Percentiles rank a stretch among this genome's conserved stretches.
Conservation (phyloP, 352 stramenopile genomes). For the Globisporangium acanthophoron region DNA sequence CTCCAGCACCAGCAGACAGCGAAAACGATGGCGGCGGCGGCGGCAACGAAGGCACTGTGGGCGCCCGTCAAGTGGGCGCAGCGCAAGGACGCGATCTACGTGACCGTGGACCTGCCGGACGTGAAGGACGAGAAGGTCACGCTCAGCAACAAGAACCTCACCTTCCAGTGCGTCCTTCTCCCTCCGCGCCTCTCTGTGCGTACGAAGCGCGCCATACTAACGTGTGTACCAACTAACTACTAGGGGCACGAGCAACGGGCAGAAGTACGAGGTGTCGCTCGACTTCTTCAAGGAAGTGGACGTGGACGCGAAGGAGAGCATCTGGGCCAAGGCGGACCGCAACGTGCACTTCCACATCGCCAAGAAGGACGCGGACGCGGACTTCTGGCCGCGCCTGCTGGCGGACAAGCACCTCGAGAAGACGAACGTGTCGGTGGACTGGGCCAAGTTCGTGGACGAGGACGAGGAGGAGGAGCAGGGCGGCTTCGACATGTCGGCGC, state of each 20-base stretch:
- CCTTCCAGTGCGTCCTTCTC: slow-evolving; percentile 63
- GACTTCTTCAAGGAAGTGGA: slow-evolving; percentile 95
- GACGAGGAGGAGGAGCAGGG: slow-evolving; percentile 91
- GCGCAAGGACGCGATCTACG: slow-evolving; percentile 94
- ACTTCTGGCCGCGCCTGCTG: slow-evolving; percentile 95
- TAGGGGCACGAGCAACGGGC: slow-evolving; percentile 85
- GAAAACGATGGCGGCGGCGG: background rate
- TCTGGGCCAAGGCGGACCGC: slow-evolving; percentile 93
- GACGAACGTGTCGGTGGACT: slow-evolving; percentile 96
- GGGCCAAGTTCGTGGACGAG: slow-evolving; percentile 96
- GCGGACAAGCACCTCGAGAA: slow-evolving; percentile 96
- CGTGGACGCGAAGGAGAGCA: slow-evolving; percentile 84
- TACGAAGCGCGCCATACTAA: background rate
- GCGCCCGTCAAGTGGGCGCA: slow-evolving; percentile 96
- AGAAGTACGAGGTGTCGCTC: slow-evolving; percentile 94
- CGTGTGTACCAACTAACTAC: background rate
- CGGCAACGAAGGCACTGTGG: slow-evolving; percentile 48
- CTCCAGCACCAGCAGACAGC: background rate
- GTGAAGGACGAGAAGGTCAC: slow-evolving; percentile 92
- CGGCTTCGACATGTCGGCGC: slow-evolving; percentile 85
- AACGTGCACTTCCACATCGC: slow-evolving; percentile 96
- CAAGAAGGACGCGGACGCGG: slow-evolving; percentile 92
- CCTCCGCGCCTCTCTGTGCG: background rate
- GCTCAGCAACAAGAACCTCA: slow-evolving; percentile 86
- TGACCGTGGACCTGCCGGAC: slow-evolving; percentile 95